phyloP scores from a whole-genome alignment of 495 filamentous ascomycete genomes.

The Penicillium argentinense region DNA sequence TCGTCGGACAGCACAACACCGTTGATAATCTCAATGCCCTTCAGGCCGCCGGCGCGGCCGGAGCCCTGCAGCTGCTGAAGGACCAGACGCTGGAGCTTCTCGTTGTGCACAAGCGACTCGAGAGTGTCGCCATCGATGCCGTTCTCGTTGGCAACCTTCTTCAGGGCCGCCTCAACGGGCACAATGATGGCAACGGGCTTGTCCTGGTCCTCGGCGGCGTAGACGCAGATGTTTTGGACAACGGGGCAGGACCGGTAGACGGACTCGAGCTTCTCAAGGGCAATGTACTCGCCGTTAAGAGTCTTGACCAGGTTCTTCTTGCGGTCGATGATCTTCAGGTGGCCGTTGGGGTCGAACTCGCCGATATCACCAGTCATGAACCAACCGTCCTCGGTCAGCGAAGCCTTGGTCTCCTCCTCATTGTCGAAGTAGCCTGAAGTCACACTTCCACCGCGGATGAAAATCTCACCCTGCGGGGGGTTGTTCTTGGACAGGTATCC shows the following conservation, averaged over 20 bases:
- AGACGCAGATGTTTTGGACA: slow-evolving; percentile 93
- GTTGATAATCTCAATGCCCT: slow-evolving; percentile 86
- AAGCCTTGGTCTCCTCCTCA: slow-evolving; percentile 76
- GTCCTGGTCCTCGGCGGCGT: slow-evolving; percentile 74
- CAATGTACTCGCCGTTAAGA: slow-evolving; percentile 94
- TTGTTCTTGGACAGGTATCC: slow-evolving; percentile 85
- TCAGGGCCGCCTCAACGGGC: slow-evolving; percentile 78
- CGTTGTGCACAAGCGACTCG: slow-evolving; percentile 79
- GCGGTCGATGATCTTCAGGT: slow-evolving; percentile 87
- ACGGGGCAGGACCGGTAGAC: slow-evolving; percentile 83
- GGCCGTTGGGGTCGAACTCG: slow-evolving; percentile 79
- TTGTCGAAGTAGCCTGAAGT: slow-evolving; percentile 76
- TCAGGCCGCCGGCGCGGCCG: slow-evolving; percentile 74
- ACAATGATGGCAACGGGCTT: slow-evolving; percentile 96
- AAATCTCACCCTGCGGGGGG: slow-evolving; percentile 93
- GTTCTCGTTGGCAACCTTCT: slow-evolving; percentile 75
- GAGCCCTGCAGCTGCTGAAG: slow-evolving; percentile 76
- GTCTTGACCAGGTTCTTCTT: slow-evolving; percentile 99
- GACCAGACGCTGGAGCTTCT: slow-evolving; percentile 77
- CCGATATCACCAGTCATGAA: slow-evolving; percentile 97
- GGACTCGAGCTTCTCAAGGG: slow-evolving; percentile 97
- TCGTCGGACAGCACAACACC: slow-evolving; percentile 92
- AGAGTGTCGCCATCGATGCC: slow-evolving; percentile 67
- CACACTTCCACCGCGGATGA: slow-evolving; percentile 80
- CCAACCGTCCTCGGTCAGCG: slow-evolving; percentile 79